Evolutionary conservation across 257 asterid species (phyloP).

Genomic region (Petunia axillaris): DNA sequence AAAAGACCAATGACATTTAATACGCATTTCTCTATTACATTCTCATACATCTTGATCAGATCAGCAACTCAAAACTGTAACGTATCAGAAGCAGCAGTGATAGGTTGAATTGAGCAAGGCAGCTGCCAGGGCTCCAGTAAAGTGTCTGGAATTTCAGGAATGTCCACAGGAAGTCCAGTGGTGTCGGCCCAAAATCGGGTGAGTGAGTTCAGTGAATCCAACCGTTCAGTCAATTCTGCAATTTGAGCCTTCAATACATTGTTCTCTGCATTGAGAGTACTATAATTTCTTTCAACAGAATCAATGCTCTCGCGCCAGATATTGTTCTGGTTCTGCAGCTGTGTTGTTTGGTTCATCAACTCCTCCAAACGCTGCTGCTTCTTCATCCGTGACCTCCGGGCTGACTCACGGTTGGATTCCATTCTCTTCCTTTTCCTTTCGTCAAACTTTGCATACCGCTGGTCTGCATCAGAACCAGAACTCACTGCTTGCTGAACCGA

Average conservation of each 20-base stretch:
- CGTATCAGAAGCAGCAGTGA: constrained; percentile 57
- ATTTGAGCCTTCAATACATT: constrained; percentile 74
- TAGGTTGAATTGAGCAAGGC: constrained; percentile 71
- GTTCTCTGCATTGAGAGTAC: constrained; percentile 48
- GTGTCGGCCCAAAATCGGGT: constrained; percentile 59
- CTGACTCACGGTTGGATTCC: constrained; percentile 86
- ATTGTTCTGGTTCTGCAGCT: constrained; percentile 54
- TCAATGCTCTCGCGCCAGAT: constrained; percentile 53
- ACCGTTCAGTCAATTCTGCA: constrained; percentile 74
- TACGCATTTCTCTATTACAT: background rate
- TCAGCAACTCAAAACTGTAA: constrained; percentile 47
- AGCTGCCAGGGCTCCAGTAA: constrained; percentile 86
- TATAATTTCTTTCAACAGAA: constrained; percentile 43
- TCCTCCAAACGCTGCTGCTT: constrained; percentile 71
- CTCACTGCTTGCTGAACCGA: constrained; percentile 45
- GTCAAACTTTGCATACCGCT: constrained; percentile 41
- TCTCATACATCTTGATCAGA: background rate
- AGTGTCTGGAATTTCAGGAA: constrained; percentile 67
- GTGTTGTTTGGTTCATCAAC: constrained; percentile 49
- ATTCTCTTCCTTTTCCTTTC: constrained; percentile 80
- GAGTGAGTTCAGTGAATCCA: constrained; percentile 65
- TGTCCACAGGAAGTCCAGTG: constrained; percentile 64
- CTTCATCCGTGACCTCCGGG: constrained; percentile 74
- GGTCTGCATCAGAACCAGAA: constrained; percentile 49
- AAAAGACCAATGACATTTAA: background rate